Base-by-base conservation (phyloP, 106 monocot genomes). In the Dioscorea alata region DNA sequence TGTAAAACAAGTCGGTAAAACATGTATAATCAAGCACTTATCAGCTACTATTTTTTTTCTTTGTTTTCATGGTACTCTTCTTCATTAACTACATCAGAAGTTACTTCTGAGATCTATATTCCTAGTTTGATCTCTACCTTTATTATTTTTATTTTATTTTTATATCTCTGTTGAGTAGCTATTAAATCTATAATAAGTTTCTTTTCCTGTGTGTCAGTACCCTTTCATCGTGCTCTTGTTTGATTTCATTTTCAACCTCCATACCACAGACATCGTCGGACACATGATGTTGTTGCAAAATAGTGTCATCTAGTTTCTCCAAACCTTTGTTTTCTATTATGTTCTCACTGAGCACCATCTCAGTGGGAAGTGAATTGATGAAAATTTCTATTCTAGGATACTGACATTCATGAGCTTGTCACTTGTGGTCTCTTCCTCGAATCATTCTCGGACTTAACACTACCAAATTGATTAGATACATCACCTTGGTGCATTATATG, bases 401-500 rank as follows among this genome's bases (percentile, higher is more conserved):
- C 34, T 34, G 34, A 34, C 34, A 34, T 34, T 34, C 73, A 16
- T 62, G 28, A 10, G 62, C 8, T 12, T 62, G 24, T 62, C 62
- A 28, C 24, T 62, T 1, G 62, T 24, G 9, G 24, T 62, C 33
- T 62, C n/a, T n/a, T n/a, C 62, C 31, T 28, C 28, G 23, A 28
- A 28, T 62, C 31, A 33, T 70, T 68, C 64, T 64, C 69, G 31
- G 4, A 4, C 34, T 87, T 18, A 28, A 35, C 31, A 23, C 54
- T 71, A 58, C 18, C 13, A 50, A 19, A 18, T 60, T n/a, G 28
- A 8, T 67, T 32, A 60, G 42, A 35, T 23, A 32, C 67, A 59
- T 69, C 68, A 74, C 75, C 71, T 79, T 79, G 72, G 60, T 53
- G 60, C 69, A 89, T 52, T 48, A 89, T 85, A 23, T 63, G 65